Percentiles rank a stretch among this genome's conserved stretches.
phyloP scores from a whole-genome alignment of 2,329 filamentous ascomycete species.

The Fusarium sp. region DNA sequence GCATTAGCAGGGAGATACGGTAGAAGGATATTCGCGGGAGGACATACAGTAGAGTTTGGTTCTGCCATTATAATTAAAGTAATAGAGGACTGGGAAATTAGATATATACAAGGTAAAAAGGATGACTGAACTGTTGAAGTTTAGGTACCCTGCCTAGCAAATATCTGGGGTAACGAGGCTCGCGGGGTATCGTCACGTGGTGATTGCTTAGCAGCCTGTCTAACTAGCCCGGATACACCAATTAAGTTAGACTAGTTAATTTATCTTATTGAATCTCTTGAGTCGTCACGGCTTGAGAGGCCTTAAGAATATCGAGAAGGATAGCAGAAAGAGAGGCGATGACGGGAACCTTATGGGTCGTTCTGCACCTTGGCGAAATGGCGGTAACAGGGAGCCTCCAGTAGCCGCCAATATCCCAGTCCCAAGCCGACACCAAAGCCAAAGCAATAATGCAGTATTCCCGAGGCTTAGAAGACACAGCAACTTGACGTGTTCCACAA shows the following conservation, averaged over 20 bases:
- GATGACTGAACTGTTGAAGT: neutral
- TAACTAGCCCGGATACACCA: neutral
- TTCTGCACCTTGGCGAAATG: neutral
- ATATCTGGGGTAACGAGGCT: neutral
- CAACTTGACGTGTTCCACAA: neutral
- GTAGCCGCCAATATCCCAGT: neutral
- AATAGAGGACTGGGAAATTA: fast-evolving
- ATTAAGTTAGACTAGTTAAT: neutral
- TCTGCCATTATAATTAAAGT: neutral
- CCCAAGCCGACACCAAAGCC: neutral
- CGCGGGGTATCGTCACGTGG: neutral
- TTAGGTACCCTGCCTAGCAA: neutral
- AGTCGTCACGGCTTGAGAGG: neutral
- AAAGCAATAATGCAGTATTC: neutral
- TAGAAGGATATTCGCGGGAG: neutral
- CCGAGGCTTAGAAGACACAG: fast-evolving
- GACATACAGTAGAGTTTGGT: neutral
- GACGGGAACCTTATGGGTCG: fast-evolving
- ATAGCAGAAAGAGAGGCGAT: fast-evolving
- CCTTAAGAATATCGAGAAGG: fast-evolving
- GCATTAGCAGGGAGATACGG: neutral
- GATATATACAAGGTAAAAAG: too few species aligned
- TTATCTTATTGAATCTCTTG: too few species aligned
- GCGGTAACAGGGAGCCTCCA: neutral
- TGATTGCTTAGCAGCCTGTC: neutral